Evolutionary conservation across 495 filamentous ascomycete species (phyloP).

Genomic region (Annulohypoxylon maeteangense): DNA sequence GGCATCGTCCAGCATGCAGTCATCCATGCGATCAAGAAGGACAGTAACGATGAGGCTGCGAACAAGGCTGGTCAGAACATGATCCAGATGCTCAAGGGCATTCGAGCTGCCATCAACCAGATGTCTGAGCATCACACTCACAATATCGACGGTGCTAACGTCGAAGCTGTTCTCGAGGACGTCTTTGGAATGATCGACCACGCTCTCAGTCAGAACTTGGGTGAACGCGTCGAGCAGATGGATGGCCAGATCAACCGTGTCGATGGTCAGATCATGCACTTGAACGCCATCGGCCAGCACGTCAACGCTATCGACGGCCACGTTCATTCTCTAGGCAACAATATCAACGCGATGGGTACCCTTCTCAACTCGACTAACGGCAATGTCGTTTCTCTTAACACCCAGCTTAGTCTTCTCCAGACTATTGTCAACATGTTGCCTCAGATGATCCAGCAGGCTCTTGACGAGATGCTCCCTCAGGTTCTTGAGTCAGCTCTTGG

Average conservation of each 20-base stretch:
- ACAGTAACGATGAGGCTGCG: conserved; percentile 20
- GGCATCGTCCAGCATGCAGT: conserved; percentile 45
- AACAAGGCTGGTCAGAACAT: conserved; percentile 30
- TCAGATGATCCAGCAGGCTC: conserved; percentile 31
- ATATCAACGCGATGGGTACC: conserved; percentile 38
- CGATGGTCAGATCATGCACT: conserved; percentile 32
- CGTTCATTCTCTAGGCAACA: conserved; percentile 45
- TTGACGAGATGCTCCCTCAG: background rate
- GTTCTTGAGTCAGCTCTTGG: background rate
- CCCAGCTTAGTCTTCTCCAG: conserved; percentile 37
- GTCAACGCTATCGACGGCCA: conserved; percentile 45
- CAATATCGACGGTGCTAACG: conserved; percentile 12
- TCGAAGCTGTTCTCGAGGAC: conserved; percentile 36
- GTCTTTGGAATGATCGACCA: conserved; percentile 38
- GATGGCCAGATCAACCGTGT: conserved; percentile 17
- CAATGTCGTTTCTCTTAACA: conserved; percentile 34
- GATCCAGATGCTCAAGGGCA: conserved; percentile 27
- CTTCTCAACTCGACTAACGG: conserved; percentile 47
- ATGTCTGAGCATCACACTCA: conserved; percentile 27
- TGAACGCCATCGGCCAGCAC: conserved; percentile 41
- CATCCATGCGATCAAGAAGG: conserved; percentile 27
- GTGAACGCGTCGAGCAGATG: conserved; percentile 10
- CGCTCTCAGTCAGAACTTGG: conserved; percentile 10
- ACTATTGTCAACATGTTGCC: conserved; percentile 44
- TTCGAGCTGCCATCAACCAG: conserved; percentile 28